phyloP scores from a whole-genome alignment of 371 early-diverging fungal species.

The Rhizoclosmatium hyalinum region DNA sequence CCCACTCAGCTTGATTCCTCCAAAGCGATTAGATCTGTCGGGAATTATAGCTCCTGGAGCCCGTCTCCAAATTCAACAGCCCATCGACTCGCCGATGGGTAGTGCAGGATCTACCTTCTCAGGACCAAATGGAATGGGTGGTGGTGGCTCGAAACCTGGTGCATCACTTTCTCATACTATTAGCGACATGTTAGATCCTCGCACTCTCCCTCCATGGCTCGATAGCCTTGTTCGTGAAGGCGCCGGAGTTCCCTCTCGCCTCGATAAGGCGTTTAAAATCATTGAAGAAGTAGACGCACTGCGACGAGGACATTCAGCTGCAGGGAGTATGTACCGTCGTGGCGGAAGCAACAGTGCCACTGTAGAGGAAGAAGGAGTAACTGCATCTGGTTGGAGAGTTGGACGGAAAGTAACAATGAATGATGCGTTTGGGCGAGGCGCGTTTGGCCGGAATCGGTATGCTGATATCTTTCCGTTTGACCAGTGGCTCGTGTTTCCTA shows the following conservation, averaged over 20 bases:
- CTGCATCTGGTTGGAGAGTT: not conserved
- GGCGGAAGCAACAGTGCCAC: not conserved
- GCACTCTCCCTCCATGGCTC: conserved; percentile 32
- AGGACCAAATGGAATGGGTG: not conserved
- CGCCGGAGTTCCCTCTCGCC: conserved; percentile 24
- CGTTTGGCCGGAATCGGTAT: conserved; percentile 67
- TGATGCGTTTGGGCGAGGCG: conserved; percentile 31
- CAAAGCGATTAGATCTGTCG: conserved; percentile 28
- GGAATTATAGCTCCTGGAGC: not conserved
- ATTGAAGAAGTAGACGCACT: conserved; percentile 35
- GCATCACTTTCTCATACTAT: conserved; percentile 32
- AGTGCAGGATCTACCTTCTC: not conserved
- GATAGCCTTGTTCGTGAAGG: conserved; percentile 4
- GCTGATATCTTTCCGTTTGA: conserved; percentile 81
- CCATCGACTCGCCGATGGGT: conserved; percentile 30
- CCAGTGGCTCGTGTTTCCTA: conserved; percentile 37
- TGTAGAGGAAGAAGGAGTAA: not conserved
- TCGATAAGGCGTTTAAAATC: conserved; percentile 22
- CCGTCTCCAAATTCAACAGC: conserved; percentile 2
- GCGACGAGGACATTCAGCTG: not conserved
- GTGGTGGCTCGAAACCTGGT: conserved; percentile 34
- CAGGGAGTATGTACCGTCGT: not conserved
- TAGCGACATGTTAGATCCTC: conserved; percentile 14
- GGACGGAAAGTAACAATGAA: conserved; percentile 10
- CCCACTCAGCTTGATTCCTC: conserved; percentile 9